These are phyloP conservation scores for Aspergillus carlsbadensis DNA, from an alignment of 495 filamentous ascomycete species.

Conservation along the genomic window DNA sequence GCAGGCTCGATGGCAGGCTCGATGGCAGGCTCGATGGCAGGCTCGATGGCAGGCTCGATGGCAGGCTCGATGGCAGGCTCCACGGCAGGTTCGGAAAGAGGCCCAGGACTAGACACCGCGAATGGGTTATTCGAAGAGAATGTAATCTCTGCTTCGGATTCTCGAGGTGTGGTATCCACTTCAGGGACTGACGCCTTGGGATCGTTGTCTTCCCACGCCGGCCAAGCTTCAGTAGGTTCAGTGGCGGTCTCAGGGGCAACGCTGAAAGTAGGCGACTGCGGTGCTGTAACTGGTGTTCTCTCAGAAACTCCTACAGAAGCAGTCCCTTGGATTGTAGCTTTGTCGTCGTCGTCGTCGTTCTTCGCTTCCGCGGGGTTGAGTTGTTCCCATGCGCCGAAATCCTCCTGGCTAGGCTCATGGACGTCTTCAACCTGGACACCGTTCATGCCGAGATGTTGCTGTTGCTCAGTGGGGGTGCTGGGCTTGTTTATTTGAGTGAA, in stretches of 20 bases:
- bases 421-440: conserved; percentile 19
- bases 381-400: conserved; percentile 17
- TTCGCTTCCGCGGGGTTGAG: conserved; percentile 8
- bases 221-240: neutral
- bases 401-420: conserved; percentile 16
- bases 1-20: conserved; percentile 11
- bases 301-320: conserved; percentile 16
- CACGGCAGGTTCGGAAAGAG: too few species aligned
- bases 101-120: neutral
- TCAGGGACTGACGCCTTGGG: neutral
- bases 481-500: conserved; percentile 19
- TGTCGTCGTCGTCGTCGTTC: conserved; percentile 8
- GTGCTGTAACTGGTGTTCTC: conserved; percentile 24
- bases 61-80: conserved; percentile 9
- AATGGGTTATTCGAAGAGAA: neutral
- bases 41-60: neutral
- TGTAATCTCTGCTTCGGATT: neutral
- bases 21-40: neutral
- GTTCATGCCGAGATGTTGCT: conserved; percentile 22
- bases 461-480: conserved; percentile 11
- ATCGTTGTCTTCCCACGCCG: conserved; percentile 10
- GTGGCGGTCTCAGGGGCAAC: conserved; percentile 16
- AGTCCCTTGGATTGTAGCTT: conserved; percentile 18
- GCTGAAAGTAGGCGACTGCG: conserved; percentile 27
- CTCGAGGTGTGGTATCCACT: neutral